Evolutionary conservation across 371 early-diverging fungal species (phyloP).

Genomic region (Mucor ambiguus): DNA sequence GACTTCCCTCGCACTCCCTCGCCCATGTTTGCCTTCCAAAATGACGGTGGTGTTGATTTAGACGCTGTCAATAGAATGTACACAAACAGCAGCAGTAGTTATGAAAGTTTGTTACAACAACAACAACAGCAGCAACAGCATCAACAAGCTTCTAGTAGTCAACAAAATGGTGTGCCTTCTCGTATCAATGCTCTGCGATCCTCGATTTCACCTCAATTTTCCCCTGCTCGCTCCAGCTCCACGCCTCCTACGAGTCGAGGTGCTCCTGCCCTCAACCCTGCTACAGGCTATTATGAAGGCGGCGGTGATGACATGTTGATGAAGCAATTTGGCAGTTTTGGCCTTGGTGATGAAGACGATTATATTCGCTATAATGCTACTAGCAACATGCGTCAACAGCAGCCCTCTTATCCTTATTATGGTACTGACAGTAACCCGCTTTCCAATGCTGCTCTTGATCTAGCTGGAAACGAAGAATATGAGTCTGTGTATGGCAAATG

Average conservation of each 20-base stretch:
- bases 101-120: conserved; percentile 24
- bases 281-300: neutral
- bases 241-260: conserved; percentile 12
- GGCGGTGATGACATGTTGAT: conserved; percentile 9
- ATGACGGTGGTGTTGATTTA: neutral
- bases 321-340: conserved; percentile 11
- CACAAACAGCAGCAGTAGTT: conserved; percentile 33
- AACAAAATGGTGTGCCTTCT: neutral
- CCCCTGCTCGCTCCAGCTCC: conserved; percentile 18
- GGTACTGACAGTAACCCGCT: neutral
- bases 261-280: neutral
- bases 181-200: conserved; percentile 12
- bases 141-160: conserved; percentile 7
- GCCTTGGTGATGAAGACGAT: conserved; percentile 15
- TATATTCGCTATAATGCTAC: conserved; percentile 10
- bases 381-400: neutral
- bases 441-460: conserved; percentile 12
- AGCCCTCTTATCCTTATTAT: conserved; percentile 4
- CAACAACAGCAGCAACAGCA: conserved; percentile 31
- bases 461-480: conserved; percentile 17
- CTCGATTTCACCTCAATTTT: conserved; percentile 23
- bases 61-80: conserved; percentile 19
- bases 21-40: conserved; percentile 23
- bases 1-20: conserved; percentile 23
- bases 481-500: conserved; percentile 23